Base-by-base conservation (phyloP, 2,329 filamentous ascomycete genomes). In the Colletotrichum agaves region DNA sequence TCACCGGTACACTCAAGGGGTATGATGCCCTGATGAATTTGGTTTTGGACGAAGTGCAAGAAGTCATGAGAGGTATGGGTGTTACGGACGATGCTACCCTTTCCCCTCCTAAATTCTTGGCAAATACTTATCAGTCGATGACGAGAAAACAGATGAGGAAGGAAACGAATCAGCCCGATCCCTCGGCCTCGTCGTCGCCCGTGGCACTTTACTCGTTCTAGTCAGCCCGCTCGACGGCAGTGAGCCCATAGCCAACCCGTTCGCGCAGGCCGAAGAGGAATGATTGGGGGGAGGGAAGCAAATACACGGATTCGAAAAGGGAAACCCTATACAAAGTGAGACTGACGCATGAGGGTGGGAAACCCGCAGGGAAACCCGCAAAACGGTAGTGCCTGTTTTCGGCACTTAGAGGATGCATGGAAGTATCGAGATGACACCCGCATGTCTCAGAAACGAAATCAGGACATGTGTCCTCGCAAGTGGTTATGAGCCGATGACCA, bases 21-120 rank as follows among this genome's bases (percentile, higher is more conserved):
- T 98, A 94, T 79, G 96, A 99, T 78, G 94, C 96, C 74, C 86
- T 99, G 69, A 98, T 98, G 94, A 99, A 99, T 78, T 85, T 99
- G 70, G 96, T 99, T 27, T 84, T 99, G 63, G 96, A 98, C 76
- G 93, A 98, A 73, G 95, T 97, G 59, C 90, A 96, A 78, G 96
- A 99, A 79, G 87, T 91, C 53, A 90, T 98, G 81, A 88, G 91
- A 84, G 95, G 95, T 97, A 82, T 70, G 85, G 27, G 27, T 27
- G 6, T 27, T 74, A 39, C 27, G 1, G 27, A 53, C 49, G 21
- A 31, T 13, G 12, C 17, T 21, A 5, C 11, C 31, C 19, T 17
- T 17, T 33, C 50, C n/a, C 15, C 31, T 19, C 31, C 17, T 13
- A 27, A 7, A 27, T 27, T 27, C 6, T 27, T 27, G 27, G 8